A percentile compares a stretch with the other conserved stretches of the same genome.
Evolutionary conservation across 2,329 filamentous ascomycete genomes (phyloP).

Genomic region (Verticillium isaacii): DNA sequence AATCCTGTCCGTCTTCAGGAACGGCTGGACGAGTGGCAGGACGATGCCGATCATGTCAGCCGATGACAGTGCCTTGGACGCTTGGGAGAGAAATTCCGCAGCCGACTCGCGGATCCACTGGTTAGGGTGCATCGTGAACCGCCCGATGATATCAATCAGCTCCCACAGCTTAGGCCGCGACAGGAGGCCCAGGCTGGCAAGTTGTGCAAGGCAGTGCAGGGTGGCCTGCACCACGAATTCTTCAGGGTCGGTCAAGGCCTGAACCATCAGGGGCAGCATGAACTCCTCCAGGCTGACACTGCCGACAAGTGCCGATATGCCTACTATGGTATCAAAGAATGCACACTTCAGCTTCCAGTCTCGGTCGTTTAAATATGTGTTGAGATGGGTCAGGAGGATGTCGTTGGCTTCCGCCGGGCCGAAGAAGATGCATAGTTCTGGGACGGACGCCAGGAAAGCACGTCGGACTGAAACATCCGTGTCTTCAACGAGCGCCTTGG

Average conservation of each 20-base stretch:
- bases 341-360: slow-evolving; percentile 97
- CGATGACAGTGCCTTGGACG: slow-evolving; percentile 68
- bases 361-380: slow-evolving; percentile 93
- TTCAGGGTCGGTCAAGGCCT: slow-evolving; percentile 87
- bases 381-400: slow-evolving; percentile 91
- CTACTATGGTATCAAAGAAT: slow-evolving; percentile 93
- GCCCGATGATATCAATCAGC: slow-evolving; percentile 73
- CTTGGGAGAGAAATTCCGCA: slow-evolving; percentile 73
- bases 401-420: slow-evolving; percentile 89
- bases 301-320: slow-evolving; percentile 85
- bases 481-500: slow-evolving; percentile 86
- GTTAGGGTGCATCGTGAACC: slow-evolving; percentile 92
- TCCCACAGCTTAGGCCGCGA: slow-evolving; percentile 84
- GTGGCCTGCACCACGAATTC: slow-evolving; percentile 92
- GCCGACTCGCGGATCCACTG: slow-evolving; percentile 92
- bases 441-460: slow-evolving; percentile 87
- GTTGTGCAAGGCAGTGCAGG: slow-evolving; percentile 78
- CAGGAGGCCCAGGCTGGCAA: slow-evolving; percentile 83
- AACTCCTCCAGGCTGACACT: slow-evolving; percentile 90
- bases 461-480: slow-evolving; percentile 78
- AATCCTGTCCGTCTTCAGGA: slow-evolving; percentile 68
- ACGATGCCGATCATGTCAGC: slow-evolving; percentile 84
- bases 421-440: slow-evolving; percentile 91
- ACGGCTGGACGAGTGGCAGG: slow-evolving; percentile 73
- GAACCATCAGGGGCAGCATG: slow-evolving; percentile 91